Conservation (phyloP, 2,329 filamentous ascomycete species). For the Remersonia thermophila region DNA sequence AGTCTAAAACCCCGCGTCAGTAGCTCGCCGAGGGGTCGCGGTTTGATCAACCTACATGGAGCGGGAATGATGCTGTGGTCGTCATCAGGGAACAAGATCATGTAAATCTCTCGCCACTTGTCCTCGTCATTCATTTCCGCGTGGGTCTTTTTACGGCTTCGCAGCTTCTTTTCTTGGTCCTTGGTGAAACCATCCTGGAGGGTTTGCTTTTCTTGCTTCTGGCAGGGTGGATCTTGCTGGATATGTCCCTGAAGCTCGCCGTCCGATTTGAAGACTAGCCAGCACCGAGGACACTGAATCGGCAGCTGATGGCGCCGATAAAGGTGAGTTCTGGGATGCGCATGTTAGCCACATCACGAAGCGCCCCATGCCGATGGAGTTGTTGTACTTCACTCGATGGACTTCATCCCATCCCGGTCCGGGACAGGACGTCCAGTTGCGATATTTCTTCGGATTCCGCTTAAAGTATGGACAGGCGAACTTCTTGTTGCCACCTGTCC, state of each 20-base stretch:
- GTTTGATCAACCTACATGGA: slow-evolving; percentile 15
- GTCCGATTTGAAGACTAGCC: slow-evolving; percentile 13
- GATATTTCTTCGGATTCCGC: slow-evolving; percentile 16
- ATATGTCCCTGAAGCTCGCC: slow-evolving; percentile 10
- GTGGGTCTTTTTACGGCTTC: slow-evolving; percentile 16
- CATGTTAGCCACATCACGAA: background rate
- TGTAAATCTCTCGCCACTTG: slow-evolving; percentile 19
- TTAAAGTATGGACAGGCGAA: slow-evolving; percentile 20
- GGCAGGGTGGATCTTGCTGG: slow-evolving; percentile 16
- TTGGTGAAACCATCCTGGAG: slow-evolving; percentile 16
- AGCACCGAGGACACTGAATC: slow-evolving; percentile 17
- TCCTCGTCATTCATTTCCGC: slow-evolving; percentile 16
- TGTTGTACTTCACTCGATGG: slow-evolving; percentile 18
- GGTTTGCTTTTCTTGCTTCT: slow-evolving; percentile 4
- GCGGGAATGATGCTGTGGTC: slow-evolving; percentile 10
- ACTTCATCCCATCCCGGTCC: slow-evolving; percentile 18
- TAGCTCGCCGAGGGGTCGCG: too few species aligned
- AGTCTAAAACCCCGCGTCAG: slow-evolving; percentile 5
- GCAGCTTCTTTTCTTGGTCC: slow-evolving; percentile 16
- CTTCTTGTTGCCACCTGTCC: slow-evolving; percentile 3
- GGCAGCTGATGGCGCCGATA: slow-evolving; percentile 16
- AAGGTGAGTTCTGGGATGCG: slow-evolving; percentile 15
- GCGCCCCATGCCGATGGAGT: background rate
- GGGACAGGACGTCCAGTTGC: slow-evolving; percentile 17
- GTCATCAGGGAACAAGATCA: slow-evolving; percentile 17